Conservation (phyloP, 2,329 filamentous ascomycete genomes). For the Paradendryphiella salina region DNA sequence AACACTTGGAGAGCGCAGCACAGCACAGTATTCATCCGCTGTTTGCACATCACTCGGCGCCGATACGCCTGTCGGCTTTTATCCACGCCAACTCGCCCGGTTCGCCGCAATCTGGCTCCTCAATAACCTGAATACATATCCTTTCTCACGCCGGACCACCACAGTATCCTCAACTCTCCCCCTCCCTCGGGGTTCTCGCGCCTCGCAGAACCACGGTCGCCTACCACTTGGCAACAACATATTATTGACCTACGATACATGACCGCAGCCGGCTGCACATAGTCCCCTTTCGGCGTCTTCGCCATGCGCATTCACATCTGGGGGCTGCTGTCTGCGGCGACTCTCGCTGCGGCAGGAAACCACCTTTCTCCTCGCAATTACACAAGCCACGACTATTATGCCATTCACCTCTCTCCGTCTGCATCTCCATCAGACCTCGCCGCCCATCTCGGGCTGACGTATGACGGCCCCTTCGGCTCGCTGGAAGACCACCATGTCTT, state of each 20-base stretch:
- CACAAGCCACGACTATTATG: slow-evolving; percentile 86
- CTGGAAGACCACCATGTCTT: slow-evolving; percentile 85
- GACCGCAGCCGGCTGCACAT: slow-evolving; percentile 22
- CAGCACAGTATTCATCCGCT: neutral
- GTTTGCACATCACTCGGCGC: neutral
- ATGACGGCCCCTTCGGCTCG: slow-evolving; percentile 80
- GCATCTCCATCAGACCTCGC: slow-evolving; percentile 71
- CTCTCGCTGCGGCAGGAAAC: slow-evolving; percentile 34
- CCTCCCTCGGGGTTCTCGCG: neutral
- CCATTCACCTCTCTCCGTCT: slow-evolving; percentile 74
- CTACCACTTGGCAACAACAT: neutral
- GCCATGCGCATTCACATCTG: slow-evolving; percentile 52
- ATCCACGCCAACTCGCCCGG: neutral
- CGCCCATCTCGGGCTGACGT: slow-evolving; percentile 69
- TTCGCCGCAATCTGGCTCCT: slow-evolving; percentile 14
- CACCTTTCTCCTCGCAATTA: slow-evolving; percentile 67
- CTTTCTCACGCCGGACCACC: slow-evolving; percentile 16
- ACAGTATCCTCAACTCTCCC: slow-evolving; percentile 13
- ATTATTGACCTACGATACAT: slow-evolving; percentile 14
- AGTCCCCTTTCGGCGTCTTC: slow-evolving; percentile 12
- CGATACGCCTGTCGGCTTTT: neutral
- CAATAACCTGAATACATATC: slow-evolving; percentile 19
- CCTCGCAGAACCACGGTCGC: neutral
- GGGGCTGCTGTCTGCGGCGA: slow-evolving; percentile 42
- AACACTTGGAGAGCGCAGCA: neutral